A percentile compares a stretch with the other conserved stretches of the same genome.
phyloP scores from a whole-genome alignment of 768 basidiomycete species.

The Tulasnella sp. region DNA sequence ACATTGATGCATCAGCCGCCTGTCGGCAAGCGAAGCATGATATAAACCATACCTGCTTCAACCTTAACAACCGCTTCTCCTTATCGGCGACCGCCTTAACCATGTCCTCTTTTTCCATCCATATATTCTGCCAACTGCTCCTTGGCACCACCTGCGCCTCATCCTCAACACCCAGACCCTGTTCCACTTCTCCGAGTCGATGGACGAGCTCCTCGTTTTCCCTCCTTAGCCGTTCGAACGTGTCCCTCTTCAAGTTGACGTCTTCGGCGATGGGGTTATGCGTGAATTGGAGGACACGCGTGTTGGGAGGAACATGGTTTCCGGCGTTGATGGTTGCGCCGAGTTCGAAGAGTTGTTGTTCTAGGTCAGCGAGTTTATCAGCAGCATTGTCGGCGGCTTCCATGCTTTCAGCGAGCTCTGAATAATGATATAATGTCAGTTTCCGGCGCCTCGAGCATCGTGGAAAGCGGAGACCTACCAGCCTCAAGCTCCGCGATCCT shows the following conservation, averaged over 20 bases:
- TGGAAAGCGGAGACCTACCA: neutral
- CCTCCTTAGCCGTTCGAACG: conserved; percentile 61
- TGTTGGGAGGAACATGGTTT: conserved; percentile 61
- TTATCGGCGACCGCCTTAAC: conserved; percentile 60
- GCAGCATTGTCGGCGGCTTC: conserved; percentile 35
- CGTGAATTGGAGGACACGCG: conserved; percentile 56
- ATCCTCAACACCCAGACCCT: conserved; percentile 22
- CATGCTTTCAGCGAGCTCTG: conserved; percentile 29
- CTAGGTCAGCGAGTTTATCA: conserved; percentile 57
- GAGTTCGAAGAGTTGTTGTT: conserved; percentile 71
- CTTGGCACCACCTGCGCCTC: conserved; percentile 54
- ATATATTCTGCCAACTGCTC: conserved; percentile 68
- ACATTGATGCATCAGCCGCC: neutral
- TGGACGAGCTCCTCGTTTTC: conserved; percentile 81
- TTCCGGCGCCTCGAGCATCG: neutral
- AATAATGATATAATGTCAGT: neutral
- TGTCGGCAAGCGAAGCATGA: neutral
- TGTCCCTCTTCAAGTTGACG: conserved; percentile 64
- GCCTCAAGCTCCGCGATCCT: conserved; percentile 9
- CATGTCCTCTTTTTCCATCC: conserved; percentile 60
- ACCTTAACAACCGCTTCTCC: conserved; percentile 67
- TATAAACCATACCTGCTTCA: conserved; percentile 57
- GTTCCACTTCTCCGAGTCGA: conserved; percentile 55
- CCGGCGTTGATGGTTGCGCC: conserved; percentile 69
- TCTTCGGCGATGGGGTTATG: conserved; percentile 82